Base-by-base conservation (phyloP, 106 monocot species). In the Cymbidium sinense region DNA sequence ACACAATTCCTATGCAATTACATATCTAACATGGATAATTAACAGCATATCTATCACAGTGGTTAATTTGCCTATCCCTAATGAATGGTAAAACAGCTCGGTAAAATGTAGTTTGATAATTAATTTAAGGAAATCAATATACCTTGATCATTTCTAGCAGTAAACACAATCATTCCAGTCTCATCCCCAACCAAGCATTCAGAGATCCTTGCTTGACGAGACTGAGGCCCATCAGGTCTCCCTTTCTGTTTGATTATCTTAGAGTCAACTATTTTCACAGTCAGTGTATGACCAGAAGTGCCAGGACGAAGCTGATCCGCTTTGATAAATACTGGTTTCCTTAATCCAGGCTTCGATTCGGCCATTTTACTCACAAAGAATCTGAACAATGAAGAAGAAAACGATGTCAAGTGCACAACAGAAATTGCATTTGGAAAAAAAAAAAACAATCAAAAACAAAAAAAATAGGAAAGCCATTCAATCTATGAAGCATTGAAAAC, bases 181-280 rank as follows among this genome's bases (percentile, higher is more conserved):
- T 82, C 86, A 77, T 86, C 86, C 47, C 86, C 86, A 58, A 86
- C 86, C 76, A 86, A 78, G 31, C 86, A 86, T 79, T 86, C 86
- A 47, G 86, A 76, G 80, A 86, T 70, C 19, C 86, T 79, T 62
- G 71, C 72, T 18, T 70, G 79, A 30, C 86, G 78, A 64, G 43
- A 30, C 50, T 86, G 86, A 72, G 50, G 70, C 43, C 82, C 86
- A 50, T 64, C 85, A 47, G 80, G 21, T 9, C 81, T 76, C 13
- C 78, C 78, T 50, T 78, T 85, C 62, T 81, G 85, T 37, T 78
- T 29, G 8, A 86, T 71, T 73, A 80, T 79, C 82, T 86, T 86
- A 0, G 86, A 72, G 58, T 76, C 70, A 28, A 86, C 82, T 27
- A 86, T 79, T 47, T 86, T 86, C 20, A 86, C 86, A 7, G 73